Evolutionary conservation across 352 stramenopile species (phyloP).

Genomic region (Thalassiosira livingstoniorum): DNA sequence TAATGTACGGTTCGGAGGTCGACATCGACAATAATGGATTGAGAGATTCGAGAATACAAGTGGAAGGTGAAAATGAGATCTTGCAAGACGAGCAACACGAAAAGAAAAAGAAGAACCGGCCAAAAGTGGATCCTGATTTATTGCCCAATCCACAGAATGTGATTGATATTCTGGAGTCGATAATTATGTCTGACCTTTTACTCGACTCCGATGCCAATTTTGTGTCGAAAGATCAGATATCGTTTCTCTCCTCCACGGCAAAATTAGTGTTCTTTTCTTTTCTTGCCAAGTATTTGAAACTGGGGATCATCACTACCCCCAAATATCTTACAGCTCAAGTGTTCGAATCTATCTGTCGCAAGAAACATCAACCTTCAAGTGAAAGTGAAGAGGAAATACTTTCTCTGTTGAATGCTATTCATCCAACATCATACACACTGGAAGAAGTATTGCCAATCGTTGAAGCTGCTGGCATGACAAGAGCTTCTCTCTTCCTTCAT

Average conservation of each 20-base stretch:
- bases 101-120: no score
- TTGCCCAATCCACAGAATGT: slow-evolving; percentile 67
- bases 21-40: not conserved
- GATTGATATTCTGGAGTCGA: slow-evolving; percentile 63
- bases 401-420: slow-evolving; percentile 64
- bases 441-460: slow-evolving; percentile 69
- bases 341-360: slow-evolving; percentile 46
- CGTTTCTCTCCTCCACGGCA: slow-evolving; percentile 33
- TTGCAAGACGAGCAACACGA: no score
- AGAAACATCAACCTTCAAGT: no score
- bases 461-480: slow-evolving; percentile 61
- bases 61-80: slow-evolving; percentile 27
- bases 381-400: slow-evolving; percentile 70
- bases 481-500: slow-evolving; percentile 74
- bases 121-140: slow-evolving; percentile 22
- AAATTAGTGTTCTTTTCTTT: slow-evolving; percentile 55
- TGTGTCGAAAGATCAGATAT: slow-evolving; percentile 40
- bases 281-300: slow-evolving; percentile 53
- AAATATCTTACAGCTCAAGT: slow-evolving; percentile 41
- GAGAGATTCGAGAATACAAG: not conserved
- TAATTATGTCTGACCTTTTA: slow-evolving; percentile 63
- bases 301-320: slow-evolving; percentile 35
- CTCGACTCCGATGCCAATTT: slow-evolving; percentile 31
- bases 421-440: slow-evolving; percentile 64
- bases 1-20: slow-evolving; percentile 49